These are phyloP conservation scores for Rhizopogon sp. DNA, from an alignment of 768 basidiomycete species.

Conservation along the genomic window DNA sequence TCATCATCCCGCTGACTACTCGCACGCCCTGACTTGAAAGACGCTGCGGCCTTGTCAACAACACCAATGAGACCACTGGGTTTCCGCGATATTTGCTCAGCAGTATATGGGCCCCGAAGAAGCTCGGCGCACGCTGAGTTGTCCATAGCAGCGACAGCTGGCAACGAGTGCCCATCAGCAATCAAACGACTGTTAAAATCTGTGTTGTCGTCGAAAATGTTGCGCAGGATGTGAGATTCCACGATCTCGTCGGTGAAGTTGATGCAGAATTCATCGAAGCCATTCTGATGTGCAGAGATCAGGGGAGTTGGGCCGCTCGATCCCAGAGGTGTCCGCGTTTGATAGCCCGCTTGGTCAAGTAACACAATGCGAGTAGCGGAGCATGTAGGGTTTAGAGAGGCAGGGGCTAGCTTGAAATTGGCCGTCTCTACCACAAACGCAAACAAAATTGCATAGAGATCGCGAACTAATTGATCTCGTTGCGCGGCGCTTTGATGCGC, in stretches of 20 bases:
- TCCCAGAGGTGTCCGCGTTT: slow-evolving; percentile 42
- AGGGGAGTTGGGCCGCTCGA: slow-evolving; percentile 42
- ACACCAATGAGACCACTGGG: slow-evolving; percentile 56
- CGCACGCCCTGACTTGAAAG: slow-evolving; percentile 47
- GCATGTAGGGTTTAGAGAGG: slow-evolving; percentile 33
- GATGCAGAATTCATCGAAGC: slow-evolving; percentile 56
- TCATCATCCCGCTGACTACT: slow-evolving; percentile 44
- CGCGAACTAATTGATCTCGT: slow-evolving; percentile 50
- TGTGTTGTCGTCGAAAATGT: slow-evolving; percentile 46
- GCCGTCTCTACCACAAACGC: slow-evolving; percentile 60
- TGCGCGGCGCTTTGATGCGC: slow-evolving; percentile 46
- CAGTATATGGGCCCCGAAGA: slow-evolving; percentile 47
- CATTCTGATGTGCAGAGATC: slow-evolving; percentile 50
- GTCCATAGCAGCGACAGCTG: slow-evolving; percentile 45
- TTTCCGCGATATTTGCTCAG: slow-evolving; percentile 42
- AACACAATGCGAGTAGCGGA: slow-evolving; percentile 45
- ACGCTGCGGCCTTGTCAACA: slow-evolving; percentile 45
- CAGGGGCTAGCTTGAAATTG: slow-evolving; percentile 51
- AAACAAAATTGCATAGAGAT: slow-evolving; percentile 61
- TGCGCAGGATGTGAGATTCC: slow-evolving; percentile 52
- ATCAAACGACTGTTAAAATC: slow-evolving; percentile 40
- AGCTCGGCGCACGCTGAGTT: slow-evolving; percentile 53
- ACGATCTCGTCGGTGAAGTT: slow-evolving; percentile 57
- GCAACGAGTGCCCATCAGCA: slow-evolving; percentile 49
- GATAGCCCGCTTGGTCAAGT: slow-evolving; percentile 55